These are phyloP conservation scores for Corymbia maculata DNA, from an alignment of 345 rosid genomes.

Conservation along the genomic window DNA sequence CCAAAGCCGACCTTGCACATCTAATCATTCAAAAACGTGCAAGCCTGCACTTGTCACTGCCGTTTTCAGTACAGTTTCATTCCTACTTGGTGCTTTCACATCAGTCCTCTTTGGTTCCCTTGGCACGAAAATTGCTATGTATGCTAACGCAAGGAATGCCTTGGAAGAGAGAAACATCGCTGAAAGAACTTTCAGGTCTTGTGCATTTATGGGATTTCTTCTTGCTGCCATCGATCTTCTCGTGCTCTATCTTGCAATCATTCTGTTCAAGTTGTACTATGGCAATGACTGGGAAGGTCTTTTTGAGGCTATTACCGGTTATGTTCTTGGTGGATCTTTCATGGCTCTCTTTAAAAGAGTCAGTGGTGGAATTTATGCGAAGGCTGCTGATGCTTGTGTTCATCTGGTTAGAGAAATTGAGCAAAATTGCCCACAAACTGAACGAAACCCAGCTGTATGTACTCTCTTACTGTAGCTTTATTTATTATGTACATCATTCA, in stretches of 20 bases:
- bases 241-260: not conserved
- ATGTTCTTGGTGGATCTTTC: slow-evolving; percentile 2
- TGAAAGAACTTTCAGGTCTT: not conserved
- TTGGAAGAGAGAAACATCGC: slow-evolving; percentile 19
- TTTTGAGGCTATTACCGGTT: slow-evolving; percentile 1
- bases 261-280: not conserved
- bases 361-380: slow-evolving; percentile 1
- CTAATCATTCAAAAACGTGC: not conserved
- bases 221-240: not conserved
- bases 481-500: no score
- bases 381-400: slow-evolving; percentile 1
- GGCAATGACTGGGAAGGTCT: slow-evolving; percentile 3
- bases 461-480: not conserved
- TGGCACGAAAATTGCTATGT: slow-evolving; percentile 29
- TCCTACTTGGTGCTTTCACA: slow-evolving; percentile 22
- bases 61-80: not conserved
- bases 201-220: not conserved
- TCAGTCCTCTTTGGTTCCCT: slow-evolving; percentile 25
- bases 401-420: not conserved
- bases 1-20: not conserved
- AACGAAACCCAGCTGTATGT: not conserved
- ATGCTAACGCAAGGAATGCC: slow-evolving; percentile 24
- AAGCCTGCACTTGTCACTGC: slow-evolving; percentile 2
- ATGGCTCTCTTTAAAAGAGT: slow-evolving; percentile 3
- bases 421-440: not conserved